These are phyloP conservation scores for Tulasnella sp. DNA, from an alignment of 768 basidiomycete species.

Conservation along the genomic window DNA sequence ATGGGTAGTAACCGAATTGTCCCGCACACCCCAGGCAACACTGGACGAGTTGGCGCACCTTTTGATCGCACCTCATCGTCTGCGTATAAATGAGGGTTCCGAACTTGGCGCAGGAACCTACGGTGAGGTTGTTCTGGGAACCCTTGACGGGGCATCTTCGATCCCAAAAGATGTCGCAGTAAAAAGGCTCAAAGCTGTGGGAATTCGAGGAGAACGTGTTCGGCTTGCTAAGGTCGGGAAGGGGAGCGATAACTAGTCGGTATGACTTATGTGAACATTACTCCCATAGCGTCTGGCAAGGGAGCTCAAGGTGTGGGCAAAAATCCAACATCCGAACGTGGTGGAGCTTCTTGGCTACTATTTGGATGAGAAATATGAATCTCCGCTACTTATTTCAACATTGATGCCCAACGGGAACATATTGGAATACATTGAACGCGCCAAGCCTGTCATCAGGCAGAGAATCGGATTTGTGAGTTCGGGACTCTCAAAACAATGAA, in stretches of 20 bases:
- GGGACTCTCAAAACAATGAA: not conserved
- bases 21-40: not conserved
- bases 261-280: not conserved
- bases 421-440: not conserved
- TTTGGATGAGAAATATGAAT: not conserved
- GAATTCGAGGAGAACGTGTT: not conserved
- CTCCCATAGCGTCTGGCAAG: not conserved
- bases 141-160: not conserved
- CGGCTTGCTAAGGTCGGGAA: not conserved
- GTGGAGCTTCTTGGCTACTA: not conserved
- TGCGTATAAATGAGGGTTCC: not conserved
- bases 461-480: not conserved
- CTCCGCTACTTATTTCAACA: not conserved
- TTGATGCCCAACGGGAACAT: not conserved
- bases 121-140: not conserved
- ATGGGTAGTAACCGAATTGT: not conserved
- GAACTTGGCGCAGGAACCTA: not conserved
- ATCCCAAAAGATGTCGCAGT: not conserved
- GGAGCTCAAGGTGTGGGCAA: not conserved
- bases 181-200: not conserved
- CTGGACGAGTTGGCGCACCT: not conserved
- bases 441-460: not conserved
- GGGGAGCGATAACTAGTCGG: accelerated
- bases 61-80: not conserved
- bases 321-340: not conserved